Conservation (phyloP, 2,329 filamentous ascomycete genomes). For the Xylaria multiplex region DNA sequence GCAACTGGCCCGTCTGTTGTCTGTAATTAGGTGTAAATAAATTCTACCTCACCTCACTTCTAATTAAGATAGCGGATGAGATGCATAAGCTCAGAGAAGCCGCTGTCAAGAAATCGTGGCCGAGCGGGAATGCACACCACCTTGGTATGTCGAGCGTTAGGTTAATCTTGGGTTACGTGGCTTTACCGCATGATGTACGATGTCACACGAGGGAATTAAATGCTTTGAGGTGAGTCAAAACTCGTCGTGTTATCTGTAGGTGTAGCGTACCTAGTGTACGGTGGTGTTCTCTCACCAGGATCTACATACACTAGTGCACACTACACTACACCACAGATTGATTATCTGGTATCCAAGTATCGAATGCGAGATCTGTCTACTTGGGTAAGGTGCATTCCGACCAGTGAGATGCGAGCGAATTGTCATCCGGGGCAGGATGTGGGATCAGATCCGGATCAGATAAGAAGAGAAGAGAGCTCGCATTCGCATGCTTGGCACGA, state of each 20-base stretch:
- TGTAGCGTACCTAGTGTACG: too few relatives aligned
- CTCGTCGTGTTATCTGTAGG: background rate
- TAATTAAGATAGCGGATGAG: background rate
- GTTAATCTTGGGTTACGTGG: constrained; percentile 1
- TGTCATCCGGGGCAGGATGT: constrained; percentile 32
- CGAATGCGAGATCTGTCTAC: constrained; percentile 7
- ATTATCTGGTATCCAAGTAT: background rate
- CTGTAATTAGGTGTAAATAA: constrained; percentile 2
- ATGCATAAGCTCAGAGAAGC: constrained; percentile 4
- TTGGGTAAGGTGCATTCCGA: background rate
- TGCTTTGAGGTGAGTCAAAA: background rate
- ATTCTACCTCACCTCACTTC: background rate
- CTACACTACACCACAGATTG: background rate
- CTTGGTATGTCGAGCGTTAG: background rate
- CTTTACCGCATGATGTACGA: background rate
- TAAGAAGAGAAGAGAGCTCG: constrained; percentile 30
- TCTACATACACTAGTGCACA: background rate
- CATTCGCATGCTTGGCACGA: constrained; percentile 33
- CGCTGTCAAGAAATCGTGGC: background rate
- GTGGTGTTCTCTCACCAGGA: background rate
- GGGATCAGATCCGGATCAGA: constrained; percentile 38
- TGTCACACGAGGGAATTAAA: background rate
- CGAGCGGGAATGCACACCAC: background rate
- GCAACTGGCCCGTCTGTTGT: background rate
- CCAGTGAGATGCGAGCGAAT: constrained; percentile 33